Evolutionary conservation across 306 rosid species (phyloP).

Genomic region (Dalbergia cultrata): DNA sequence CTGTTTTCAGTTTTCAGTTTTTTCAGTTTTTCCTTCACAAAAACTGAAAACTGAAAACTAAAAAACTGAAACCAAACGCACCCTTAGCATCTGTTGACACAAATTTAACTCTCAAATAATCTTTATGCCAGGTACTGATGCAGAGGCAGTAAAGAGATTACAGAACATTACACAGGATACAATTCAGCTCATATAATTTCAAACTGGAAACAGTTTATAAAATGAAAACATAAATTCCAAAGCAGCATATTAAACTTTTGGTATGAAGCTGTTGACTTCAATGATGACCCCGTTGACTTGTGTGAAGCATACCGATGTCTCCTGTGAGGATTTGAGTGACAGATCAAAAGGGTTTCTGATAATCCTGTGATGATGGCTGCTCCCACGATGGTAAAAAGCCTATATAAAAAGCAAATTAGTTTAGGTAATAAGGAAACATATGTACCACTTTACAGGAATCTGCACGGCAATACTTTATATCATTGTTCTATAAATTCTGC

Average conservation of each 20-base stretch:
- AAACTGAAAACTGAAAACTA: too few relatives aligned
- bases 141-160: slow-evolving; percentile 19
- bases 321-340: slow-evolving; percentile 39
- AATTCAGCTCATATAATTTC: slow-evolving; percentile 48
- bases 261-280: slow-evolving; percentile 43
- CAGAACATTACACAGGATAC: slow-evolving; percentile 20
- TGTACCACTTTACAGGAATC: slow-evolving; percentile 12
- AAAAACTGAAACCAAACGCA: too few relatives aligned
- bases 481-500: slow-evolving; percentile 23
- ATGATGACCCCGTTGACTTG: slow-evolving; percentile 43
- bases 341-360: slow-evolving; percentile 76
- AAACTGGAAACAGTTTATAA: slow-evolving; percentile 44
- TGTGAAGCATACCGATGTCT: slow-evolving; percentile 57
- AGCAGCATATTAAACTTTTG: slow-evolving; percentile 44
- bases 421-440: slow-evolving; percentile 24
- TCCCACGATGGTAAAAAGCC: slow-evolving; percentile 85
- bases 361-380: slow-evolving; percentile 83
- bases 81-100: slow-evolving; percentile 37
- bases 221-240: slow-evolving; percentile 1
- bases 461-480: slow-evolving; percentile 25
- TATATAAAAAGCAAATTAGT: slow-evolving; percentile 48
- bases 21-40: too few relatives aligned
- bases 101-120: slow-evolving; percentile 33
- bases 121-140: slow-evolving; percentile 28
- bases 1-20: too few relatives aligned